Percentiles rank a stretch among this genome's conserved stretches.
Evolutionary conservation across 2,329 filamentous ascomycete genomes (phyloP).

Genomic region (Trichophyton rubrum): DNA sequence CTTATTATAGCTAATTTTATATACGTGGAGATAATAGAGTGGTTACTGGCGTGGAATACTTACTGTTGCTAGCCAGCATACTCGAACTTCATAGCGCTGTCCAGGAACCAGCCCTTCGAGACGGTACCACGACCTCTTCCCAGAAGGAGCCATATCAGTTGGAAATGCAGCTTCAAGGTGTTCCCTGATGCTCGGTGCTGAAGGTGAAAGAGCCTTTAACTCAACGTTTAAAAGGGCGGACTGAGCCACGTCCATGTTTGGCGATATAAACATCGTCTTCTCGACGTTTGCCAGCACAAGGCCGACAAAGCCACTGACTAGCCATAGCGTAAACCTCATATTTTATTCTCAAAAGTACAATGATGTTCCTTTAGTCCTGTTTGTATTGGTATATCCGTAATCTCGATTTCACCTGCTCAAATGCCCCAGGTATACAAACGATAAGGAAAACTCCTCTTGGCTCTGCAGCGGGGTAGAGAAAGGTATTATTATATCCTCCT

Average conservation of each 20-base stretch:
- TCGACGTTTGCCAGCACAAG: slow-evolving; percentile 61
- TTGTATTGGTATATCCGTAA: background rate
- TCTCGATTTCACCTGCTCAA: background rate
- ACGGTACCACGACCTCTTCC: slow-evolving; percentile 63
- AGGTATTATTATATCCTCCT: background rate
- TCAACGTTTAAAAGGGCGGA: slow-evolving; percentile 46
- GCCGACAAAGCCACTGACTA: background rate
- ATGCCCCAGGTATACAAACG: background rate
- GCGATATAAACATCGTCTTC: slow-evolving; percentile 77
- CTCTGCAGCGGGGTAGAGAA: background rate
- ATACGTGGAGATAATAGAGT: background rate
- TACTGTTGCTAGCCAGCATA: slow-evolving; percentile 91
- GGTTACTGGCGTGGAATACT: background rate
- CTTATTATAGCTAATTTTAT: background rate
- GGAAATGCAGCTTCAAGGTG: slow-evolving; percentile 58
- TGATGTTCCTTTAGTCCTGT: background rate
- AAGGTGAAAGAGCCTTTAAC: slow-evolving; percentile 53
- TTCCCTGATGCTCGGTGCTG: slow-evolving; percentile 45
- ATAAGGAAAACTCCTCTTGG: background rate
- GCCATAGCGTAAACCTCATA: background rate
- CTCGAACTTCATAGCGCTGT: slow-evolving; percentile 75
- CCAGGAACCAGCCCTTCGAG: slow-evolving; percentile 57
- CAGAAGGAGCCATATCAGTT: slow-evolving; percentile 38
- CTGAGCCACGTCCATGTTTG: slow-evolving; percentile 49
- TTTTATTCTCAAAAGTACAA: background rate